These are phyloP conservation scores for Zopfia rhizophila DNA, from an alignment of 2,329 filamentous ascomycete species.

Conservation along the genomic window DNA sequence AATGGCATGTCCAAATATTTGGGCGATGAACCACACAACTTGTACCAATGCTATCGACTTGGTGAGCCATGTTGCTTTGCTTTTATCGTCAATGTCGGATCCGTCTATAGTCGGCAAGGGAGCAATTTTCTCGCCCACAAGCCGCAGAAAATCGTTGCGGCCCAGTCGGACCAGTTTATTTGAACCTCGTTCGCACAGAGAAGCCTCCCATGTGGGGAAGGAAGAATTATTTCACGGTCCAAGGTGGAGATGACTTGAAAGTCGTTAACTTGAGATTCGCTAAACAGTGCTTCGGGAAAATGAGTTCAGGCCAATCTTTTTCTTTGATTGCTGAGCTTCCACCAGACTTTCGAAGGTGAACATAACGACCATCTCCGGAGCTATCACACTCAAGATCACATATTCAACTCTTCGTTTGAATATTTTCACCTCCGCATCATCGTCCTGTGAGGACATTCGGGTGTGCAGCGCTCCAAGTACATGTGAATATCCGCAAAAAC, in stretches of 20 bases:
- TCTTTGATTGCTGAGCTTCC: too few relatives aligned
- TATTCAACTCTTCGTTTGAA: conserved; percentile 8
- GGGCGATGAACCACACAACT: conserved; percentile 22
- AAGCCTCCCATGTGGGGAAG: conserved; percentile 25
- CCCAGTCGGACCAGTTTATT: not conserved
- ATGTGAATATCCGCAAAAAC: conserved; percentile 41
- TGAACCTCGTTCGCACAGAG: not conserved
- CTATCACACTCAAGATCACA: conserved; percentile 9
- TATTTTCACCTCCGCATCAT: conserved; percentile 14
- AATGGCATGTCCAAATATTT: conserved; percentile 19
- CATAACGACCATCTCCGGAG: too few relatives aligned
- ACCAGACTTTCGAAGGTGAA: too few relatives aligned
- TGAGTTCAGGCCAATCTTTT: too few relatives aligned
- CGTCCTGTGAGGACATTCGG: conserved; percentile 44
- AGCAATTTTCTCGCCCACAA: not conserved
- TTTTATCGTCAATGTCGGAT: conserved; percentile 22
- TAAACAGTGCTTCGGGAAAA: too few relatives aligned
- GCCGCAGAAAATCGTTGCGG: not conserved
- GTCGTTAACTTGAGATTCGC: too few relatives aligned
- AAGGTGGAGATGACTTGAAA: too few relatives aligned
- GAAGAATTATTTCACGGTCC: conserved; percentile 21
- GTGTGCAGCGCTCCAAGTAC: conserved; percentile 44
- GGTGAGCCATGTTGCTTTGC: conserved; percentile 22
- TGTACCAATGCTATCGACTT: conserved; percentile 22
- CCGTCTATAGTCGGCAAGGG: conserved; percentile 1